Conservation (phyloP, 768 basidiomycete species). For the Roridomyces roridus region DNA sequence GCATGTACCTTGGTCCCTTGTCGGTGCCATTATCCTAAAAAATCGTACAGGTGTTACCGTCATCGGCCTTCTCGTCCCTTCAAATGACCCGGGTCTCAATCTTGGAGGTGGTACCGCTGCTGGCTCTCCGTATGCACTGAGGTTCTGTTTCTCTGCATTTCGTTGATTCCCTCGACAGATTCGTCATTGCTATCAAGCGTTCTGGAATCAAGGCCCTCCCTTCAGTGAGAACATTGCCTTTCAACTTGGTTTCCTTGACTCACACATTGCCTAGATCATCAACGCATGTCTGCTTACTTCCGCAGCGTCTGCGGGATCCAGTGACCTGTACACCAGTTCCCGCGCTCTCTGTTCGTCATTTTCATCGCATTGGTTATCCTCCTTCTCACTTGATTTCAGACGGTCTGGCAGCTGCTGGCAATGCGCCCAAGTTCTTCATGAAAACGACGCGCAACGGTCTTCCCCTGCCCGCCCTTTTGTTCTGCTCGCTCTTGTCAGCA, state of each 20-base stretch:
- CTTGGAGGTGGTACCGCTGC: conserved; percentile 66
- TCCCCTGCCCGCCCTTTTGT: conserved; percentile 75
- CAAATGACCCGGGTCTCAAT: conserved; percentile 60
- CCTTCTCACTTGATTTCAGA: conserved; percentile 47
- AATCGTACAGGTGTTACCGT: conserved; percentile 60
- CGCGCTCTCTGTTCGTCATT: conserved; percentile 75
- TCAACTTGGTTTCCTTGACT: not conserved
- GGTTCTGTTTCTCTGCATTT: not conserved
- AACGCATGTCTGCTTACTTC: conserved; percentile 86
- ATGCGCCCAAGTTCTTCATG: conserved; percentile 83
- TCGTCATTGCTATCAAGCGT: conserved; percentile 84
- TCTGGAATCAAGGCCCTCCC: conserved; percentile 91
- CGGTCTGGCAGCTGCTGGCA: conserved; percentile 79
- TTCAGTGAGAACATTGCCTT: conserved; percentile 51
- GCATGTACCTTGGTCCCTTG: not conserved
- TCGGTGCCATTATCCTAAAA: not conserved
- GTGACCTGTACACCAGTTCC: conserved; percentile 89
- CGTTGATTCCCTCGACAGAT: conserved; percentile 33
- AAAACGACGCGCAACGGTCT: conserved; percentile 75
- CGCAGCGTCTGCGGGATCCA: conserved; percentile 91
- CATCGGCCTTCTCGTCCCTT: conserved; percentile 86
- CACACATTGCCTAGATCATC: conserved; percentile 56
- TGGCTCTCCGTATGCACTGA: conserved; percentile 59
- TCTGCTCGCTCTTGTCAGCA: conserved; percentile 62
- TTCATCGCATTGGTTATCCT: not conserved